Base-by-base conservation (phyloP, 2,329 filamentous ascomycete species). In the Xylariales sp. region DNA sequence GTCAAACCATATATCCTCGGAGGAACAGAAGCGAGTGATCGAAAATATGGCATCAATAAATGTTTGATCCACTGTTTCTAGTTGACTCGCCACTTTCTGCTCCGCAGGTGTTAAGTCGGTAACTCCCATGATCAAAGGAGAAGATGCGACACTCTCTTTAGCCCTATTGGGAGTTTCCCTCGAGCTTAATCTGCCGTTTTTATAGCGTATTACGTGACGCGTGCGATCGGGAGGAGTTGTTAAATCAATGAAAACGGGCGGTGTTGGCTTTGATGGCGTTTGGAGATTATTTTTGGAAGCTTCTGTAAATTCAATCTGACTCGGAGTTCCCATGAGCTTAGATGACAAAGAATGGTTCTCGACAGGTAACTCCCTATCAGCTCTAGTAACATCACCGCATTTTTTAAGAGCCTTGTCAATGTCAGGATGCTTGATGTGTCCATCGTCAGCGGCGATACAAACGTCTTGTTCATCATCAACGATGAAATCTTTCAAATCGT, bases 401-500 rank as follows among this genome's bases (percentile, higher is more conserved):
- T 36, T 23, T n/a, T 2, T 12, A 9, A 10, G 3, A 6, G 45
- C 53, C 48, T 57, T 66, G 52, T 16, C 48, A 28, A 18, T 18
- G 1, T 52, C 41, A 28, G 30, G 23, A 28, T 32, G 23, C 32
- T 58, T 61, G 9, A 62, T 64, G 1, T 43, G 57, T 7, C 23
- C 50, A 43, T 48, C 34, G 49, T 52, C 28, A 16, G 14, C n/a
- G 30, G 18, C 32, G 58, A 55, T 57, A 2, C 39, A 45, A 10
- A 66, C 32, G 7, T 66, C 65, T 14, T 9, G 10, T 18, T 77
- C 74, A 59, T 82, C 80, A 18, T 80, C 73, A 34, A 87, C 80
- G 54, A 91, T 77, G 67, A 90, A 89, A 52, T 81, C 78, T 4
- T 80, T 78, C 23, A 83, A 48, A 8, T 81, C 81, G 30, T 84